These are phyloP conservation scores for Neophaeococcomyces aloes DNA, from an alignment of 2,329 filamentous ascomycete genomes.

Conservation along the genomic window DNA sequence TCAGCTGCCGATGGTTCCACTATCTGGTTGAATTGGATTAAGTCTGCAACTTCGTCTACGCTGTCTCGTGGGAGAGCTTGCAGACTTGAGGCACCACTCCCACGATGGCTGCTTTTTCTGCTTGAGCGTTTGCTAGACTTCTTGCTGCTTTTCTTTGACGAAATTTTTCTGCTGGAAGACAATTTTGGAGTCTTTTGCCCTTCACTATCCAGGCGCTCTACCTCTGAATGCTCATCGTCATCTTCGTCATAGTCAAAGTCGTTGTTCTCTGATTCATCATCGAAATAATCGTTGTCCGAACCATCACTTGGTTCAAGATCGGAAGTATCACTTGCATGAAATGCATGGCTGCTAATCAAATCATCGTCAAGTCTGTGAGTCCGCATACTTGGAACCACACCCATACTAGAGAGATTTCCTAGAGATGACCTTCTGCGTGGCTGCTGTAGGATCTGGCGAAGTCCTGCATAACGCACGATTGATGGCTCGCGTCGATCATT, in stretches of 20 bases:
- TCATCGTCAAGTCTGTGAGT: constrained; percentile 60
- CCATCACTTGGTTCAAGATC: constrained; percentile 27
- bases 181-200: constrained; percentile 25
- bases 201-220: constrained; percentile 22
- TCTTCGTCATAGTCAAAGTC: constrained; percentile 18
- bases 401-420: constrained; percentile 41
- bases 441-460: constrained; percentile 53
- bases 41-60: not conserved
- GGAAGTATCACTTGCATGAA: constrained; percentile 23
- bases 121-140: constrained; percentile 1
- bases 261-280: constrained; percentile 24
- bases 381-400: constrained; percentile 61
- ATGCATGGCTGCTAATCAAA: constrained; percentile 42
- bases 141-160: constrained; percentile 19
- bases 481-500: constrained; percentile 35
- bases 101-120: constrained; percentile 8
- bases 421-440: constrained; percentile 44
- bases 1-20: not conserved
- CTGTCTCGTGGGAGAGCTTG: not conserved
- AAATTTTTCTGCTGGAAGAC: constrained; percentile 8
- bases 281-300: constrained; percentile 34
- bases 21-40: not conserved
- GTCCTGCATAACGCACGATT: constrained; percentile 44
- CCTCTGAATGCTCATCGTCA: constrained; percentile 10
- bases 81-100: constrained; percentile 7